Percentiles rank a stretch among this genome's conserved stretches.
Conservation (phyloP, 371 early-diverging fungal species). For the Zychaea mexicana region DNA sequence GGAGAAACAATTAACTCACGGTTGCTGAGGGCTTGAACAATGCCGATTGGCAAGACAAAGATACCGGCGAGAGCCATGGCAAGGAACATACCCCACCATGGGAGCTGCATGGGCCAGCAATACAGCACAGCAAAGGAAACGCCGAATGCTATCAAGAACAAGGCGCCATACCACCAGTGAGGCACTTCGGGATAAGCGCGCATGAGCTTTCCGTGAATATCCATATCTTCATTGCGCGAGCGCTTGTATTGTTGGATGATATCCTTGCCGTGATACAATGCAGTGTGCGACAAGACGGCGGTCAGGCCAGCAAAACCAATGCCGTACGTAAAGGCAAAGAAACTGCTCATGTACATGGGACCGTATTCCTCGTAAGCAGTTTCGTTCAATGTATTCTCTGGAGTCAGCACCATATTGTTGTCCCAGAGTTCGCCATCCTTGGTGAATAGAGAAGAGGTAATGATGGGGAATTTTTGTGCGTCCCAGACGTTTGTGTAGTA, state of each 20-base stretch:
- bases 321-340: conserved; percentile 64
- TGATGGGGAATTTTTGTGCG: conserved; percentile 66
- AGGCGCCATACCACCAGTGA: conserved; percentile 67
- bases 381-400: conserved; percentile 62
- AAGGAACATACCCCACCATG: conserved; percentile 73
- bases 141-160: conserved; percentile 50
- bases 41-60: conserved; percentile 82
- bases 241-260: conserved; percentile 58
- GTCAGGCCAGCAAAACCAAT: conserved; percentile 67
- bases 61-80: conserved; percentile 62
- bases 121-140: conserved; percentile 56
- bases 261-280: conserved; percentile 64
- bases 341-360: conserved; percentile 68
- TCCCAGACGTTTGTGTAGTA: conserved; percentile 73
- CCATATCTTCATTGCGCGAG: conserved; percentile 60
- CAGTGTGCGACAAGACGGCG: conserved; percentile 64
- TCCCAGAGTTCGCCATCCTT: conserved; percentile 58
- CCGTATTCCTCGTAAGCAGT: conserved; percentile 66
- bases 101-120: conserved; percentile 55
- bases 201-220: conserved; percentile 74
- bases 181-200: conserved; percentile 74
- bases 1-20: conserved; percentile 9
- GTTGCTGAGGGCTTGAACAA: conserved; percentile 73
- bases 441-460: conserved; percentile 36
- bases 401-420: conserved; percentile 54